Percentiles rank a stretch among this genome's conserved stretches.
Evolutionary conservation across 73 alveolate species (phyloP).

Genomic region (Effrenium voratum): DNA sequence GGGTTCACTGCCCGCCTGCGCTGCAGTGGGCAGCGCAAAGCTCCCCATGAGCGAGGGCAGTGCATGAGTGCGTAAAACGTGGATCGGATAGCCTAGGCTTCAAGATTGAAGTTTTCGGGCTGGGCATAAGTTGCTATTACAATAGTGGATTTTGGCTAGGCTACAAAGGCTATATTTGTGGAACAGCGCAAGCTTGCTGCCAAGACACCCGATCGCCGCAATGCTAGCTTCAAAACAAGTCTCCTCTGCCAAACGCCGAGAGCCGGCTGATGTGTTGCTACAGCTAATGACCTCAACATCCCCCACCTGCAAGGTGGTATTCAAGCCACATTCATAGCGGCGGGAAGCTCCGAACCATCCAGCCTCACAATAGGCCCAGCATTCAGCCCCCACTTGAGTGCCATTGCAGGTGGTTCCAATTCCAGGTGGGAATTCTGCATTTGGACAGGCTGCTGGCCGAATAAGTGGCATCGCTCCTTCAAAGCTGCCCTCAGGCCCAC

Average conservation of each 20-base stretch:
- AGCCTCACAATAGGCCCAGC: constrained; percentile 58
- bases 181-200: not conserved
- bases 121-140: not conserved
- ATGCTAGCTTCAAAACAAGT: not conserved
- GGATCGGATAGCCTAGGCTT: constrained; percentile 6
- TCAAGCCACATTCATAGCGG: not conserved
- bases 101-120: not conserved
- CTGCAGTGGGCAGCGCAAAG: constrained; percentile 49
- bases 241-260: not conserved
- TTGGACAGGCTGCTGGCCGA: not conserved
- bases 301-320: not conserved
- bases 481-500: constrained; percentile 29
- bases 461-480: not conserved
- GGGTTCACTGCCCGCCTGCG: not conserved
- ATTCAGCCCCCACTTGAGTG: not conserved
- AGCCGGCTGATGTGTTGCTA: not conserved
- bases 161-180: not conserved
- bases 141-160: not conserved
- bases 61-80: constrained; percentile 15
- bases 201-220: not conserved
- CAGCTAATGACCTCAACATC: not conserved
- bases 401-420: constrained; percentile 47
- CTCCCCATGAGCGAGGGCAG: not conserved
- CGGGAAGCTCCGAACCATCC: constrained; percentile 34
- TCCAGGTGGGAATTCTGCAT: not conserved